Percentiles rank a stretch among this genome's conserved stretches.
These are phyloP conservation scores for Cordyceps cateniannulata DNA, from an alignment of 2,329 filamentous ascomycete genomes.

Conservation along the genomic window DNA sequence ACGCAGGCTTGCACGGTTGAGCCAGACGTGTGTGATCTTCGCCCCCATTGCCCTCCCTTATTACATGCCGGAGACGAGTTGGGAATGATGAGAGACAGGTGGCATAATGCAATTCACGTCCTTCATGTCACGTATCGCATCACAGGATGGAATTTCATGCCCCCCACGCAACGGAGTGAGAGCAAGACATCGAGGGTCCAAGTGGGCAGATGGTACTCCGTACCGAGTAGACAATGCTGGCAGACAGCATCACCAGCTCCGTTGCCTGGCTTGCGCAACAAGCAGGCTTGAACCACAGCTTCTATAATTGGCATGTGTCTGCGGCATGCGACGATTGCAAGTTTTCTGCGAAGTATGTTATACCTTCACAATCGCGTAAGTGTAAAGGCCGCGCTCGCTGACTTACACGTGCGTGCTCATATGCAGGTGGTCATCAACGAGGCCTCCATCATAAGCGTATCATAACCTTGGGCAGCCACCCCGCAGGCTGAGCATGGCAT, in stretches of 20 bases:
- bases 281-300: neutral
- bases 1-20: neutral
- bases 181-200: too few species aligned
- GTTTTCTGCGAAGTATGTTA: too few species aligned
- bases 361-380: neutral
- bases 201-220: too few species aligned
- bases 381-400: neutral
- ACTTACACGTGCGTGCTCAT: neutral
- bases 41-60: neutral
- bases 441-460: neutral
- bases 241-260: neutral
- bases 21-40: neutral
- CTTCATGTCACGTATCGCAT: neutral
- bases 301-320: neutral
- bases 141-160: neutral
- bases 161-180: too few species aligned
- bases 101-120: too few species aligned
- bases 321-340: too few species aligned
- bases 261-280: neutral
- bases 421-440: neutral
- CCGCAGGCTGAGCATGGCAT: too few species aligned
- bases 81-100: neutral
- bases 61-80: neutral
- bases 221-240: neutral
- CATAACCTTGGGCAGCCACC: neutral